phyloP scores from a whole-genome alignment of 2,329 filamentous ascomycete genomes.

The Cladosporium sp. region DNA sequence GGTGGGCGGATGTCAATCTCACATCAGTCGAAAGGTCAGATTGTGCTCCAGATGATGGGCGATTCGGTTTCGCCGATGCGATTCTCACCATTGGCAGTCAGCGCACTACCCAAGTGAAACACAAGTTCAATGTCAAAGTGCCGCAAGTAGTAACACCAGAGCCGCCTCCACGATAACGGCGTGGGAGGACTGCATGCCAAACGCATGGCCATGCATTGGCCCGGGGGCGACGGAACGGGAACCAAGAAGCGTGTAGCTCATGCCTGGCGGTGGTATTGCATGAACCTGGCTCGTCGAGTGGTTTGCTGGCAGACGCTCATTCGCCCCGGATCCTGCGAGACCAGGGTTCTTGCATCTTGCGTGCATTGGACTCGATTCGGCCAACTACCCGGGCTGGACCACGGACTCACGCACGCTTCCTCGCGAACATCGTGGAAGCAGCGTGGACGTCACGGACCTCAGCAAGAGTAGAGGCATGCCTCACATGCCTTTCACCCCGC shows the following conservation, averaged over 20 bases:
- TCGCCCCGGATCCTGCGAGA: conserved; percentile 25
- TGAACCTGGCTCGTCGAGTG: conserved; percentile 21
- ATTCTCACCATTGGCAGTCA: conserved; percentile 18
- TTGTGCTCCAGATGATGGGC: conserved; percentile 11
- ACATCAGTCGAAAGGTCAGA: conserved; percentile 13
- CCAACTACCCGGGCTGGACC: conserved; percentile 1
- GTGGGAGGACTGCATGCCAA: conserved; percentile 17
- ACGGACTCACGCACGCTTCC: conserved; percentile 2
- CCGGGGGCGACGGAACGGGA: conserved; percentile 12
- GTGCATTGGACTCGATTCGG: conserved; percentile 9
- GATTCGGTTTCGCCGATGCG: conserved; percentile 19
- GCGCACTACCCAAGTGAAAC: conserved; percentile 19
- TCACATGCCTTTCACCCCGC: neutral
- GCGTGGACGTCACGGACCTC: conserved; percentile 8
- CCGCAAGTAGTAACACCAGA: conserved; percentile 23
- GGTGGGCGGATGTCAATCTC: conserved; percentile 20
- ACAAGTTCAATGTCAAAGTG: conserved; percentile 17
- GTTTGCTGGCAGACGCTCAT: conserved; percentile 31
- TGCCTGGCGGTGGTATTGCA: conserved; percentile 21
- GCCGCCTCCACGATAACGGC: conserved; percentile 27
- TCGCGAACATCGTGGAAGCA: neutral
- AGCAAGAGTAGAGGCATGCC: neutral
- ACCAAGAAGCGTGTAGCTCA: conserved; percentile 8
- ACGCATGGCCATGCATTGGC: conserved; percentile 14
- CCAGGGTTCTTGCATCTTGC: conserved; percentile 16